Evolutionary conservation across 257 asterid genomes (phyloP).

Genomic region (Mitragyna speciosa): DNA sequence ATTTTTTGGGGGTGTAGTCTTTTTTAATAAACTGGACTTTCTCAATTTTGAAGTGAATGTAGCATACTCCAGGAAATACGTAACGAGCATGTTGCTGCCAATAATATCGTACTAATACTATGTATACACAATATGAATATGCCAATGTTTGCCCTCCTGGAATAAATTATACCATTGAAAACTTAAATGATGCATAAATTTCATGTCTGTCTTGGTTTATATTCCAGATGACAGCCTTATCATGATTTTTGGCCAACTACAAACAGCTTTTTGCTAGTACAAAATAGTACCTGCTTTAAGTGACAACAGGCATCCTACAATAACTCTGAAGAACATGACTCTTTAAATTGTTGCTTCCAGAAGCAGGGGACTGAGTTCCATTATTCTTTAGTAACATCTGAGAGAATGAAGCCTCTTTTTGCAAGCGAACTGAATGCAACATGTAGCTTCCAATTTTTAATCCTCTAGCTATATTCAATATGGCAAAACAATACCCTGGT

Average conservation of each 20-base stretch:
- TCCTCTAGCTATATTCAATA: background rate
- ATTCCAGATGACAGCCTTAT: background rate
- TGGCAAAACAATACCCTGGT: too few species aligned
- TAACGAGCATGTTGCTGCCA: background rate
- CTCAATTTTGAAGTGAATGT: background rate
- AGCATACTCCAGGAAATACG: background rate
- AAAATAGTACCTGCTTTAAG: background rate
- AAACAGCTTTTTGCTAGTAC: background rate
- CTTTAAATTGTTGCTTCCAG: background rate
- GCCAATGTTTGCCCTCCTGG: background rate
- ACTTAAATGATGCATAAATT: background rate
- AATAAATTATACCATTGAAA: background rate
- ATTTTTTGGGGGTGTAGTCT: background rate
- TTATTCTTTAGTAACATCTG: background rate
- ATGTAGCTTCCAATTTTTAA: background rate
- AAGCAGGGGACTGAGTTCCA: slow-evolving; percentile 9
- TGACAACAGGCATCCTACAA: background rate
- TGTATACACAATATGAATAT: background rate
- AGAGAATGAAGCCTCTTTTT: background rate
- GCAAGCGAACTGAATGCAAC: slow-evolving; percentile 5
- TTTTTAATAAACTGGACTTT: background rate
- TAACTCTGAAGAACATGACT: background rate
- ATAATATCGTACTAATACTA: background rate
- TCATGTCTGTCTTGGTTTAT: background rate
- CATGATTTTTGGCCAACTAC: background rate